phyloP scores from a whole-genome alignment of 257 asterid genomes.

The Nemophila menziesii region DNA sequence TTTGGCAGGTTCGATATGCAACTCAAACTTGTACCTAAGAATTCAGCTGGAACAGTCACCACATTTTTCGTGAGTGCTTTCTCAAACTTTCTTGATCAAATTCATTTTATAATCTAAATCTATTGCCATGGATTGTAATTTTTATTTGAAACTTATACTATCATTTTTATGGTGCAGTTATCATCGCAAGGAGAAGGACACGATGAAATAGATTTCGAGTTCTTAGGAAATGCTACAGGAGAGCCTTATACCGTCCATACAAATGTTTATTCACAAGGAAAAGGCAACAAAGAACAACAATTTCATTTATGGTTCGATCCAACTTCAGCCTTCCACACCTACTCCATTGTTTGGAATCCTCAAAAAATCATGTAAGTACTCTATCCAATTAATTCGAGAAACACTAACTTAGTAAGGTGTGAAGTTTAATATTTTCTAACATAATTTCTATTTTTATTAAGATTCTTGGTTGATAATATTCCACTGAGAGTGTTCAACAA shows the following conservation, averaged over 20 bases:
- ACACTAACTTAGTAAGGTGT: too few species aligned
- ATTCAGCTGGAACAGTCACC: slow-evolving; percentile 44
- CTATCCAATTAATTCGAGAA: too few species aligned
- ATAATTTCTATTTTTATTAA: background rate
- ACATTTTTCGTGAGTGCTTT: slow-evolving; percentile 26
- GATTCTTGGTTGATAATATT: slow-evolving; percentile 7
- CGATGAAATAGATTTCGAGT: slow-evolving; percentile 11
- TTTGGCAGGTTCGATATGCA: slow-evolving; percentile 19
- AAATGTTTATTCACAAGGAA: slow-evolving; percentile 9
- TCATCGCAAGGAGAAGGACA: background rate
- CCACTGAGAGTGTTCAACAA: slow-evolving; percentile 10
- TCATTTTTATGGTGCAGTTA: slow-evolving; percentile 1
- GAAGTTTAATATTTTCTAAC: background rate
- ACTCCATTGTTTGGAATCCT: slow-evolving; percentile 10
- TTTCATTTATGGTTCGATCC: slow-evolving; percentile 13
- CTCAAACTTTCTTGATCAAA: too few species aligned
- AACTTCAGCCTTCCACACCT: slow-evolving; percentile 10
- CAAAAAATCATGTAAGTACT: slow-evolving; percentile 9
- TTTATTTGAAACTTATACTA: background rate
- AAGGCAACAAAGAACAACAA: slow-evolving; percentile 12
- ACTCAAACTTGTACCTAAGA: slow-evolving; percentile 20
- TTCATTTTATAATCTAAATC: background rate
- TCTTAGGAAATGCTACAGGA: slow-evolving; percentile 7
- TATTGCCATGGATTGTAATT: background rate
- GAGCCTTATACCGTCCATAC: slow-evolving; percentile 10